phyloP scores from a whole-genome alignment of 2,329 filamentous ascomycete genomes.

The Sporothrix dimorphospora region DNA sequence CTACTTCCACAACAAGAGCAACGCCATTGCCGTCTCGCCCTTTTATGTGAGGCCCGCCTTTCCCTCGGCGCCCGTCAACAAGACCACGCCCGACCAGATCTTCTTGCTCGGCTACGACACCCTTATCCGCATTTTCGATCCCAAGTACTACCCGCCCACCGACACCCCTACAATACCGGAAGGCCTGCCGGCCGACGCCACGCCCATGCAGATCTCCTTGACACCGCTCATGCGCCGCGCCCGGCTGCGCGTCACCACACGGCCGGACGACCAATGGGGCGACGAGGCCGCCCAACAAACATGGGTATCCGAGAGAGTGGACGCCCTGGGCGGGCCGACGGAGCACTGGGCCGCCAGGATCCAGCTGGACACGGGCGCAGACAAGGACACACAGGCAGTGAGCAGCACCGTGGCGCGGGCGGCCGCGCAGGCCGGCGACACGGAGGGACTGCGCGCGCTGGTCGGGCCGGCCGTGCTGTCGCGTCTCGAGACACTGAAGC shows the following conservation, averaged over 20 bases:
- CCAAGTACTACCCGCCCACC: constrained; percentile 66
- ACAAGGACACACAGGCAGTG: constrained; percentile 48
- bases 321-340: constrained; percentile 50
- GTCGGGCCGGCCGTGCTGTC: constrained; percentile 60
- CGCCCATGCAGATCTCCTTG: constrained; percentile 58
- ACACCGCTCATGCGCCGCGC: constrained; percentile 66
- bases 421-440: constrained; percentile 53
- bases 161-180: constrained; percentile 26
- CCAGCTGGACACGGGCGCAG: constrained; percentile 57
- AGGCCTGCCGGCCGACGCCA: constrained; percentile 18
- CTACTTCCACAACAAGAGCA: constrained; percentile 74
- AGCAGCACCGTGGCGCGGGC: constrained; percentile 67
- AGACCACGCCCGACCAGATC: constrained; percentile 53
- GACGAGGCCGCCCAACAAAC: constrained; percentile 54
- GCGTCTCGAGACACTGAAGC: constrained; percentile 59
- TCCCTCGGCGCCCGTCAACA: neutral
- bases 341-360: constrained; percentile 63
- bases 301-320: constrained; percentile 55
- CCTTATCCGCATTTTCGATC: constrained; percentile 69
- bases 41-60: constrained; percentile 44
- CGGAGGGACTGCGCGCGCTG: constrained; percentile 52
- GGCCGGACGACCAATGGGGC: constrained; percentile 65
- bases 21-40: constrained; percentile 54
- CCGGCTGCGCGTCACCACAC: constrained; percentile 64
- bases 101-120: constrained; percentile 79